Conservation (phyloP, 495 filamentous ascomycete genomes). For the Poronia punctata region DNA sequence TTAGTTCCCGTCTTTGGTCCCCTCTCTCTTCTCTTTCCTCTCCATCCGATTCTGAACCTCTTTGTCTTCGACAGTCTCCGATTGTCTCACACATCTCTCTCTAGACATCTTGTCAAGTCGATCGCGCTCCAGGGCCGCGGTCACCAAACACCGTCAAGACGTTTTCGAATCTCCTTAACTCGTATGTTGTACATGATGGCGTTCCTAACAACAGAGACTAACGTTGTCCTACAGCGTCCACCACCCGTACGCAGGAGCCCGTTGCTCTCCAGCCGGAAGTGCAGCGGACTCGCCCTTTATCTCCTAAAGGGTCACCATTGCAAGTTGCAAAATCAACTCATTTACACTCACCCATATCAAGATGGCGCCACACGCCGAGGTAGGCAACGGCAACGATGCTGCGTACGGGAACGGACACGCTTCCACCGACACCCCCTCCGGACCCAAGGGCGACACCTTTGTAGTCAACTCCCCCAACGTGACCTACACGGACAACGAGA, state of each 20-base stretch:
- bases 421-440: conserved; percentile 23
- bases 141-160: conserved; percentile 62
- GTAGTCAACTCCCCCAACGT: conserved; percentile 89
- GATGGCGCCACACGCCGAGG: conserved; percentile 95
- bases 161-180: conserved; percentile 88
- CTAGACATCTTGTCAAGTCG: conserved; percentile 27
- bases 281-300: conserved; percentile 70
- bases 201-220: no score
- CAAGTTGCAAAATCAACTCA: conserved; percentile 22
- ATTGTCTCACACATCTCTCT: background rate
- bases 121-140: conserved; percentile 50
- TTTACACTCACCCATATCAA: conserved; percentile 23
- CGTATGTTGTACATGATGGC: conserved; percentile 46
- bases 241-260: conserved; percentile 95
- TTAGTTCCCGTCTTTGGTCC: no score
- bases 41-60: no score
- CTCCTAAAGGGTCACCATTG: conserved; percentile 45
- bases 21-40: no score
- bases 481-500: conserved; percentile 76
- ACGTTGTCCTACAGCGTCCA: conserved; percentile 56
- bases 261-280: conserved; percentile 82
- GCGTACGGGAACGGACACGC: conserved; percentile 61
- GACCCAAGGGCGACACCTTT: conserved; percentile 53
- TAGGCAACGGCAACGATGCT: conserved; percentile 56
- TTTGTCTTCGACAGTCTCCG: background rate